Percentiles rank a stretch among this genome's conserved stretches.
phyloP scores from a whole-genome alignment of 2,329 filamentous ascomycete genomes.

The Trichoderma aggressivum region DNA sequence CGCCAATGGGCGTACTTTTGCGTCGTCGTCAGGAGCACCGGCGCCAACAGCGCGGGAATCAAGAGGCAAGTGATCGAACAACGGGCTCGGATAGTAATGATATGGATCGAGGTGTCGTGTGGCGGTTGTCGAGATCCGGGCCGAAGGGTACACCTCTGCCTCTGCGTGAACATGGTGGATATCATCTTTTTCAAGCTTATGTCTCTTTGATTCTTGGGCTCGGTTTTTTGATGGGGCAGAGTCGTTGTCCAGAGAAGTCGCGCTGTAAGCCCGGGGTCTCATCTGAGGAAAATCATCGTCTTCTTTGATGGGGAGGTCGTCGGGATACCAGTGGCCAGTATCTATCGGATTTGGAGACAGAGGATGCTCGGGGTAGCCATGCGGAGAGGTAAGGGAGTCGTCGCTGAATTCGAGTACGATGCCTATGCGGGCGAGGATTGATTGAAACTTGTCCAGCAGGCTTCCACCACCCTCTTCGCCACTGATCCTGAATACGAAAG shows the following conservation, averaged over 20 bases:
- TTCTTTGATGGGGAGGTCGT: constrained; percentile 1
- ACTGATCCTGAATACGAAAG: constrained; percentile 76
- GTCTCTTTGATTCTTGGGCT: background rate
- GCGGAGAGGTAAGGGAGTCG: constrained; percentile 27
- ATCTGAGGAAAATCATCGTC: background rate
- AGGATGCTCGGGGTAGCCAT: constrained; percentile 25
- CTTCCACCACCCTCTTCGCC: constrained; percentile 55
- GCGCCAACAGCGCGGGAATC: background rate
- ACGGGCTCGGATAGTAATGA: constrained; percentile 2
- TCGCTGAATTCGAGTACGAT: constrained; percentile 65
- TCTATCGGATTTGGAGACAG: constrained; percentile 23
- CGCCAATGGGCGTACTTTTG: background rate
- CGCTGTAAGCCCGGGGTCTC: background rate
- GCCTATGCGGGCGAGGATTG: constrained; percentile 64
- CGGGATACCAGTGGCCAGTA: constrained; percentile 23
- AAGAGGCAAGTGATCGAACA: background rate
- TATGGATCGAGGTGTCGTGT: constrained; percentile 6
- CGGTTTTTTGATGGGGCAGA: background rate
- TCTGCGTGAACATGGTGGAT: background rate
- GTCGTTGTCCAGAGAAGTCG: background rate
- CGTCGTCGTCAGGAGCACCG: background rate
- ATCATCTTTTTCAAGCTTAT: background rate
- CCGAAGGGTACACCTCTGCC: background rate
- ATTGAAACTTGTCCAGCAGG: constrained; percentile 67
- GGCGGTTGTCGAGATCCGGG: background rate